phyloP scores from a whole-genome alignment of 257 asterid genomes.

The Rubia yunnanensis region DNA sequence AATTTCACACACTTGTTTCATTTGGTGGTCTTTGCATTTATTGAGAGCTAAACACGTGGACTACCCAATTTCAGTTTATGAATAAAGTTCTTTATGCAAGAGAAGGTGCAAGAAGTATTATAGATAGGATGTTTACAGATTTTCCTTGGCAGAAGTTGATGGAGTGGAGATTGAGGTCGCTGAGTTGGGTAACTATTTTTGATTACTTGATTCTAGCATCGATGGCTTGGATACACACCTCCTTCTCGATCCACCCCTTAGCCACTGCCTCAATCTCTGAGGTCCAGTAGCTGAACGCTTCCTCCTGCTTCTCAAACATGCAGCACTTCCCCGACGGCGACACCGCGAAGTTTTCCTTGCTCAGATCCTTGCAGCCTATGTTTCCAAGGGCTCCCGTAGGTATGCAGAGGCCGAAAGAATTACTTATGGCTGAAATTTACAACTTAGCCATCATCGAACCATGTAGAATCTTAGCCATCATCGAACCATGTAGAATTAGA shows the following conservation, averaged over 20 bases:
- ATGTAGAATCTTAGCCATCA: no score
- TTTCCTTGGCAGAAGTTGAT: constrained; percentile 98
- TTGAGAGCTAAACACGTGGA: not conserved
- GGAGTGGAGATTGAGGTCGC: constrained; percentile 94
- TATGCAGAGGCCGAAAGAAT: not conserved
- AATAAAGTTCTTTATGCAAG: constrained; percentile 97
- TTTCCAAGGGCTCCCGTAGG: constrained; percentile 15
- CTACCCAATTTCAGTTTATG: constrained; percentile 72
- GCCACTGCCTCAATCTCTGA: constrained; percentile 66
- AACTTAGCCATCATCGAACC: not conserved
- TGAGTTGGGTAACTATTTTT: constrained; percentile 83
- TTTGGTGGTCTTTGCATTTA: constrained; percentile 2
- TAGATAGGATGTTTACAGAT: constrained; percentile 86
- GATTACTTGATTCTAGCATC: no score
- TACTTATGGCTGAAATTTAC: not conserved
- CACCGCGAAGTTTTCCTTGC: constrained; percentile 42
- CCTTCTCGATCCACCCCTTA: constrained; percentile 49
- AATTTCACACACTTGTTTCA: not conserved
- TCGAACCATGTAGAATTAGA: no score
- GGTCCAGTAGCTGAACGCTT: constrained; percentile 36
- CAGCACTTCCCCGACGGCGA: constrained; percentile 55
- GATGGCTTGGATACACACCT: constrained; percentile 45
- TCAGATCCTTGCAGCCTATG: constrained; percentile 43
- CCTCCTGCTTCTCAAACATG: constrained; percentile 56
- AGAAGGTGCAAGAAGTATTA: constrained; percentile 93